Conservation (phyloP, 495 filamentous ascomycete species). For the Bacidia rubella region DNA sequence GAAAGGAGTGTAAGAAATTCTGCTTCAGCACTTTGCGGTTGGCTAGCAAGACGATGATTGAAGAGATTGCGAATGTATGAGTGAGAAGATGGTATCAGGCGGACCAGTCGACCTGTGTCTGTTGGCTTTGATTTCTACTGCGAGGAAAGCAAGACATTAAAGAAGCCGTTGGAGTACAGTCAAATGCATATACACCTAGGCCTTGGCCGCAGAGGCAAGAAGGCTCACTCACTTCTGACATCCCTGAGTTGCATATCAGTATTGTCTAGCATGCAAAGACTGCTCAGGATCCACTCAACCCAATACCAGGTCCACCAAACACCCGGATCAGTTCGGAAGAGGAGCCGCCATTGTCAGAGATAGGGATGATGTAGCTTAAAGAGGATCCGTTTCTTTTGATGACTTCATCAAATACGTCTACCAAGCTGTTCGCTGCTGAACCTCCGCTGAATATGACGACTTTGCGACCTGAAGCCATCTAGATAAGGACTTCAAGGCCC, state of each 20-base stretch:
- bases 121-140: neutral
- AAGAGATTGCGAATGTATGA: conserved; percentile 66
- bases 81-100: conserved; percentile 65
- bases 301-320: conserved; percentile 75
- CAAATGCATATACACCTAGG: no score
- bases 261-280: conserved; percentile 1
- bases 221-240: conserved; percentile 55
- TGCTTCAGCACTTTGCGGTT: conserved; percentile 19
- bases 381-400: conserved; percentile 54
- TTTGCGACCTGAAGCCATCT: conserved; percentile 25
- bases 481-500: conserved; percentile 2
- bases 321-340: conserved; percentile 86
- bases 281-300: no score
- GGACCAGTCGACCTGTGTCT: conserved; percentile 63
- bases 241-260: conserved; percentile 32
- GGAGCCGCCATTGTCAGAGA: conserved; percentile 88
- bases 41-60: conserved; percentile 62
- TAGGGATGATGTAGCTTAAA: conserved; percentile 79
- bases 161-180: neutral
- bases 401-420: conserved; percentile 74
- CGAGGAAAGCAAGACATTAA: neutral
- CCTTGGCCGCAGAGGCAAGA: no score
- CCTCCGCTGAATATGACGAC: conserved; percentile 81
- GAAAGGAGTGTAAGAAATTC: conserved; percentile 92
- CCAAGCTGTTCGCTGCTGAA: conserved; percentile 83